phyloP scores from a whole-genome alignment of 1,139 yeast species.

The Tardiomyces depauwii region DNA sequence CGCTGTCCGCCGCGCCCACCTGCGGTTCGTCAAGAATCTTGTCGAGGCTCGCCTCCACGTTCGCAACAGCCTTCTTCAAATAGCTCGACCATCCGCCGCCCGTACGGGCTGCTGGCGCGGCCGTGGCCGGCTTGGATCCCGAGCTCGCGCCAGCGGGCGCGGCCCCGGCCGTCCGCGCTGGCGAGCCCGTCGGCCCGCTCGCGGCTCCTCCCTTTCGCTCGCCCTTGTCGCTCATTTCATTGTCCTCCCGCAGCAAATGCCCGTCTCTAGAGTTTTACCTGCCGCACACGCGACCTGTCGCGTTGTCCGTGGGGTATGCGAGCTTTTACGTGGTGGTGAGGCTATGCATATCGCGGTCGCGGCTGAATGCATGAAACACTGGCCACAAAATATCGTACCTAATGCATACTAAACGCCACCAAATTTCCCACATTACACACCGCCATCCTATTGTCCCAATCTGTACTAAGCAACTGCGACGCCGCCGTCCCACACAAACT shows the following conservation, averaged over 20 bases:
- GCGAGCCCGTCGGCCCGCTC: background rate
- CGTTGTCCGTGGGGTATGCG: too few relatives aligned
- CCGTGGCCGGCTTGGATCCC: background rate
- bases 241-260: background rate
- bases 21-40: slow-evolving; percentile 23
- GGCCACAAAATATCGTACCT: too few relatives aligned
- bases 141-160: background rate
- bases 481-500: too few relatives aligned
- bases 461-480: too few relatives aligned
- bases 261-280: background rate
- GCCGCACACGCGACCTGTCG: background rate
- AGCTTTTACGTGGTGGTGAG: too few relatives aligned
- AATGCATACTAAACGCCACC: too few relatives aligned
- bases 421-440: too few relatives aligned
- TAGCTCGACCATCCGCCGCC: slow-evolving; percentile 23
- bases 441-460: too few relatives aligned
- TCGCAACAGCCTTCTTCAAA: slow-evolving; percentile 28
- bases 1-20: slow-evolving; percentile 1
- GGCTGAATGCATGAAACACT: too few relatives aligned
- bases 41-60: slow-evolving; percentile 28
- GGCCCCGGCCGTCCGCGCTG: background rate
- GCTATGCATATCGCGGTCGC: too few relatives aligned
- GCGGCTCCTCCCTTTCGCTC: too few relatives aligned
- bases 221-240: too few relatives aligned
- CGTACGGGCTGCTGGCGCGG: background rate